phyloP scores from a whole-genome alignment of 495 filamentous ascomycete species.

The Penicillium odoratum region DNA sequence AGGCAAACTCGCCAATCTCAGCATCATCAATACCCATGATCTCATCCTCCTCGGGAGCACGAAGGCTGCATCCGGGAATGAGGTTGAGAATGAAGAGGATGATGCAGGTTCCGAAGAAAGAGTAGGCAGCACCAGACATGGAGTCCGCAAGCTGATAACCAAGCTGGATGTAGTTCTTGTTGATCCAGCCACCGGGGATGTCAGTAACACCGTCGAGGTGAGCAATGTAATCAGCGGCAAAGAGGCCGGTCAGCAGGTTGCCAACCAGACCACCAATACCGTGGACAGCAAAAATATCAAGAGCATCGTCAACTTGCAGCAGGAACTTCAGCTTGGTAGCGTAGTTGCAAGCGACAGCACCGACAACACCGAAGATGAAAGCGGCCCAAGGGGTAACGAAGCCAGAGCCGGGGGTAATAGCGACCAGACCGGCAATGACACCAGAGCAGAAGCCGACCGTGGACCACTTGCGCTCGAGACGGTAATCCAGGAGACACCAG shows the following conservation, averaged over 20 bases:
- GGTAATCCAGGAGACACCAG: slow-evolving; percentile 94
- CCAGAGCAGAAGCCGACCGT: slow-evolving; percentile 97
- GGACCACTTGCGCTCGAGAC: slow-evolving; percentile 93
- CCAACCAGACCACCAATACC: slow-evolving; percentile 84
- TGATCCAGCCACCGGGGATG: slow-evolving; percentile 88
- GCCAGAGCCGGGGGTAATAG: slow-evolving; percentile 90
- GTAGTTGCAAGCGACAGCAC: slow-evolving; percentile 86
- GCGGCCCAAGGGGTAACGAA: slow-evolving; percentile 92
- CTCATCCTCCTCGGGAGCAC: slow-evolving; percentile 81
- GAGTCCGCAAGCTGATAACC: slow-evolving; percentile 89
- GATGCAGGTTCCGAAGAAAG: slow-evolving; percentile 80
- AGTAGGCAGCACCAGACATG: slow-evolving; percentile 77
- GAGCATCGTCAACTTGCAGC: slow-evolving; percentile 80
- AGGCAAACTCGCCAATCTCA: slow-evolving; percentile 97
- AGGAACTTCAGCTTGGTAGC: slow-evolving; percentile 96
- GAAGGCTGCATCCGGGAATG: slow-evolving; percentile 79
- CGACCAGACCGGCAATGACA: slow-evolving; percentile 86
- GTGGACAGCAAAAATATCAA: slow-evolving; percentile 95
- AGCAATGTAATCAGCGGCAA: slow-evolving; percentile 89
- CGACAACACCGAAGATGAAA: slow-evolving; percentile 85
- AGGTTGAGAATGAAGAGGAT: slow-evolving; percentile 89
- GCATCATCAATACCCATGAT: slow-evolving; percentile 91
- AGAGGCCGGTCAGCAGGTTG: slow-evolving; percentile 86
- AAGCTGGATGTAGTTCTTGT: slow-evolving; percentile 86
- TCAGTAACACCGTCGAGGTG: slow-evolving; percentile 73